Evolutionary conservation across 2,329 filamentous ascomycete species (phyloP), one percentile per base, ranked within the genome.

Genomic region (Paracoccidioides lutzii): DNA sequence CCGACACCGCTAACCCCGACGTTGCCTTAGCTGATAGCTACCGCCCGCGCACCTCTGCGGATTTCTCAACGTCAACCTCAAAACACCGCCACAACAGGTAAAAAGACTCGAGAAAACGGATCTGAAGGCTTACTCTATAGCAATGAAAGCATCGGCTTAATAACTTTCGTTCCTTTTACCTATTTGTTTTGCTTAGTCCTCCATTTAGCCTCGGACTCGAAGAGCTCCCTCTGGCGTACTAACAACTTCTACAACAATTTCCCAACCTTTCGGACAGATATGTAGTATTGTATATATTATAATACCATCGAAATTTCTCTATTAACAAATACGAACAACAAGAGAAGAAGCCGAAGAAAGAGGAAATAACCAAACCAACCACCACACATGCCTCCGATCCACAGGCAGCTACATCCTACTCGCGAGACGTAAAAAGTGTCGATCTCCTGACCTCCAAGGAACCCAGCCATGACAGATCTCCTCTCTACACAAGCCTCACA

Each of bases 401-500:
- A 3, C 5, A 52, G 12, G n/a, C 37, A 15, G 7, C 37, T 14
- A 15, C 38, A 12, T 32, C 15, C 38, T 38, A 28, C 9, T 37
- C 33, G 35, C 46, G 38, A 42, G 28, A 38, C 49, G 37, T 41
- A 37, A 52, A 1, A 10, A 6, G 12, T 37, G 7, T 40, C 12
- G 28, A 22, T 15, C 38, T 37, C 28, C 14, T n/a, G 28, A 49
- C 9, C 46, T 32, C 28, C 30, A n/a, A n/a, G 30, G 9, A 10
- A 14, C 48, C 48, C 35, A 12, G 49, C 37, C 38, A 52, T 41
- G 22, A 5, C 15, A 40, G 49, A 10, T 22, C 32, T 28, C 12
- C 14, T 41, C 10, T 5, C 49, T 6, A 32, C 49, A 32, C 22
- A 15, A 38, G 56, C 58, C 35, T 56, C 61, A 52, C 54, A 55